Base-by-base conservation (phyloP, 148 eudicot genomes). In the Amaranthus hypochondriacus region DNA sequence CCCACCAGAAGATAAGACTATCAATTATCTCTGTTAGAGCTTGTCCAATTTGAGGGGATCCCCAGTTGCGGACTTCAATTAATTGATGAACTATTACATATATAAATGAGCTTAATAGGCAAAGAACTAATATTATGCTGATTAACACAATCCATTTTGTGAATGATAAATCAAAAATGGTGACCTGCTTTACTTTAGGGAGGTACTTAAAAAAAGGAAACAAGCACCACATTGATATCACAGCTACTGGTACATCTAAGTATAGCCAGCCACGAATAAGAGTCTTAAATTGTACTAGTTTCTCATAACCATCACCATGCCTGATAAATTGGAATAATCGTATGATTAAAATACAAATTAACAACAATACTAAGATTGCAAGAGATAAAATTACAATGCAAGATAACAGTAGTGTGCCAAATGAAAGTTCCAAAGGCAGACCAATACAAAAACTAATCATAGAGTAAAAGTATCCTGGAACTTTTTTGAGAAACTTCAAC, bases 61-160 rank as follows among this genome's bases (percentile, higher is more conserved):
- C 39, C 39, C 39, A 28, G 39, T 28, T 28, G 39, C 39, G 39
- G 39, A 28, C 39, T 28, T 28, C 1, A 28, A 28, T 28, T 1
- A 28, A 28, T 28, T 28, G 39, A 28, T 28, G 39, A 28, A 1
- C 39, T 28, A 28, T 0, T 28, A 28, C 39, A 28, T 28, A 28
- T 28, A 28, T 28, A 9, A 58, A 47, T 50, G 3, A 28, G 14
- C 48, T 52, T 1, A 76, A 2, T 4, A 69, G 42, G 21, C 53
- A 76, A 49, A 69, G 61, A 12, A 68, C 69, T 60, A 39, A 60
- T 14, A 76, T 0, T 4, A 43, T 76, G 70, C 62, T 69, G 1
- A 60, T 43, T 69, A 69, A 42, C 21, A 42, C 28, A 52, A 76
- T n/a, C 73, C 78, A 76, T 9, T 53, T 51, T 43, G 79, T 61